Percentiles rank a stretch among this genome's conserved stretches.
These are phyloP conservation scores for Golubevia pallescens DNA, from an alignment of 1,284 basidiomycete species.

Conservation along the genomic window DNA sequence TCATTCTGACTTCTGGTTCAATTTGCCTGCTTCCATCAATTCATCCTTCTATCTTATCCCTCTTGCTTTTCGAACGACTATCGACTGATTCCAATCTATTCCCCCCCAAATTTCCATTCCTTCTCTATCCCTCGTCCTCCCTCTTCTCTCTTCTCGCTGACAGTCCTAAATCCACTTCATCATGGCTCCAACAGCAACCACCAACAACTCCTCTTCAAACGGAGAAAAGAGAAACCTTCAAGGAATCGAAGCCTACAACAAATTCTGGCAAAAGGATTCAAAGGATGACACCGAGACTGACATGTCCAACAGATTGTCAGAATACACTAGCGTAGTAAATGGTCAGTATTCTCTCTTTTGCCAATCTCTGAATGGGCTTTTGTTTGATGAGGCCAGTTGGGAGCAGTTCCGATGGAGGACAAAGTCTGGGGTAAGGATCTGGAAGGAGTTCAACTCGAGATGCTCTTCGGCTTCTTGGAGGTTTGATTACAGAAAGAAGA, in stretches of 20 bases:
- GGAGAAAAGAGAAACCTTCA: constrained; percentile 50
- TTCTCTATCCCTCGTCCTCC: background rate
- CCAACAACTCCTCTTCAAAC: background rate
- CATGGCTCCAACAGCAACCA: constrained; percentile 34
- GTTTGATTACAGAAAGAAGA: no score
- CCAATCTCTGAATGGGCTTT: background rate
- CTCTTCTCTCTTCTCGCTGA: background rate
- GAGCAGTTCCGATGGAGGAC: no score
- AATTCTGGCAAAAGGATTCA: constrained; percentile 62
- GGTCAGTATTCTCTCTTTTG: constrained; percentile 11
- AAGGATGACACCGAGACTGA: constrained; percentile 48
- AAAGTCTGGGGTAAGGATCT: no score
- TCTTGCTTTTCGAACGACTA: no score
- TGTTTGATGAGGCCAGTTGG: no score
- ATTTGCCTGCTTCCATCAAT: no score
- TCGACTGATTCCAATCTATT: no score
- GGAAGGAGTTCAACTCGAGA: no score
- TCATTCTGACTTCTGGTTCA: no score
- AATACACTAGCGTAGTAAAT: constrained; percentile 62
- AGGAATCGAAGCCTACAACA: constrained; percentile 60
- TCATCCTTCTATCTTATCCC: no score
- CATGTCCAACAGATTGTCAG: constrained; percentile 44
- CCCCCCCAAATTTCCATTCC: no score
- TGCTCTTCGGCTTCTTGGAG: no score
- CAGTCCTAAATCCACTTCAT: constrained; percentile 2